phyloP scores from a whole-genome alignment of 345 rosid genomes.

The Citrus unshiu region DNA sequence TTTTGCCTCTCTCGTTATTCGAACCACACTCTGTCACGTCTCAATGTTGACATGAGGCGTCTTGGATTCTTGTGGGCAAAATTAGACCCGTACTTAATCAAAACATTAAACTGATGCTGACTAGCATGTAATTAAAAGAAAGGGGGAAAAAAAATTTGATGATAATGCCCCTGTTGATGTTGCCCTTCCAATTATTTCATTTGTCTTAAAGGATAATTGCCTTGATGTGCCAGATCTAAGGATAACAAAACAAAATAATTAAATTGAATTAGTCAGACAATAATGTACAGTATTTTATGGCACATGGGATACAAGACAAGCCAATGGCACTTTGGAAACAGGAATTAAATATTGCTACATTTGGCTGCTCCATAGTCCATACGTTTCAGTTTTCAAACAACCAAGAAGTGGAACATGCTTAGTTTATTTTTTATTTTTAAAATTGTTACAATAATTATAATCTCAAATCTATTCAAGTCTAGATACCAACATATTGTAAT shows the following conservation, averaged over 20 bases:
- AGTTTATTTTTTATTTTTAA: too few species aligned
- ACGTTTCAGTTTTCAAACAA: too few species aligned
- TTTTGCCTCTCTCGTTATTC: too few species aligned
- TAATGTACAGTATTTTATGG: not conserved
- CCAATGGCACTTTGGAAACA: not conserved
- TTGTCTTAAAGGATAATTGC: slow-evolving; percentile 1
- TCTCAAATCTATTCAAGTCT: too few species aligned
- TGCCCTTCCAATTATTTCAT: not conserved
- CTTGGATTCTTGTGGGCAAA: not conserved
- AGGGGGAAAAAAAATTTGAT: too few species aligned
- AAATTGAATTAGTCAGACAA: not conserved
- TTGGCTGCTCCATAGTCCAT: not conserved
- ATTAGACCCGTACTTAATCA: not conserved
- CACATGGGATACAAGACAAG: not conserved
- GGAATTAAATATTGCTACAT: not conserved
- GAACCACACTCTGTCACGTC: too few species aligned
- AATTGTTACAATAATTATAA: too few species aligned
- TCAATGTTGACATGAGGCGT: not conserved
- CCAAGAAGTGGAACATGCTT: too few species aligned
- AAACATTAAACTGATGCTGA: not conserved
- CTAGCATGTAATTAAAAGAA: not conserved
- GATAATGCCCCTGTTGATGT: not conserved
- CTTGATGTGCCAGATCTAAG: not conserved
- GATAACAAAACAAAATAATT: not conserved
- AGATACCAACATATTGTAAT: too few species aligned